Conservation (phyloP, 345 rosid genomes). For the Citrus sp. region DNA sequence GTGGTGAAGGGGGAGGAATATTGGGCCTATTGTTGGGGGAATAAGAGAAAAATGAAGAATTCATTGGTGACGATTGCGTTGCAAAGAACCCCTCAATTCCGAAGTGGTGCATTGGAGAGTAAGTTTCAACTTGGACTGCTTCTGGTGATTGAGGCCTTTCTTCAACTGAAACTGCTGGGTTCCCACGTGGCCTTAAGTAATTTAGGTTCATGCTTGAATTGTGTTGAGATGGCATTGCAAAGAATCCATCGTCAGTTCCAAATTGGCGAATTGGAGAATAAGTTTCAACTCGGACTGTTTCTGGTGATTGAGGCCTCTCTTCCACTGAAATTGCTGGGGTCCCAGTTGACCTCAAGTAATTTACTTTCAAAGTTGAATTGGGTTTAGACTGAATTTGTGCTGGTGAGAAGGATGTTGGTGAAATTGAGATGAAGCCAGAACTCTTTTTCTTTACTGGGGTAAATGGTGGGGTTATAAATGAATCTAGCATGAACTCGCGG, state of each 20-base stretch:
- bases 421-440: slow-evolving; percentile 60
- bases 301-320: slow-evolving; percentile 81
- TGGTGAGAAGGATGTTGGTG: slow-evolving; percentile 50
- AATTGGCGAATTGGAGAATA: slow-evolving; percentile 55
- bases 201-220: slow-evolving; percentile 4
- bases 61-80: slow-evolving; percentile 50
- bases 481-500: slow-evolving; percentile 58
- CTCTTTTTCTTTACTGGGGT: slow-evolving; percentile 63
- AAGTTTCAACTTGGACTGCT: slow-evolving; percentile 51
- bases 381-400: slow-evolving; percentile 40
- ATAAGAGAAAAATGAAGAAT: slow-evolving; percentile 41
- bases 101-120: slow-evolving; percentile 51
- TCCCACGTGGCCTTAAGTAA: slow-evolving; percentile 67
- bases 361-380: slow-evolving; percentile 51
- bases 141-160: slow-evolving; percentile 82
- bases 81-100: slow-evolving; percentile 63
- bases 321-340: slow-evolving; percentile 64
- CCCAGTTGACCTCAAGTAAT: slow-evolving; percentile 66
- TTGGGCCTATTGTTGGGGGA: slow-evolving; percentile 47
- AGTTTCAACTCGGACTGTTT: slow-evolving; percentile 53
- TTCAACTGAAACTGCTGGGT: slow-evolving; percentile 64
- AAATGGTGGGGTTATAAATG: slow-evolving; percentile 51
- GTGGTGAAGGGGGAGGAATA: slow-evolving; percentile 87
- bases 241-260: slow-evolving; percentile 51
- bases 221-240: slow-evolving; percentile 43